Evolutionary conservation across 2,329 filamentous ascomycete species (phyloP).

Genomic region (Scleromitrula shiraiana): DNA sequence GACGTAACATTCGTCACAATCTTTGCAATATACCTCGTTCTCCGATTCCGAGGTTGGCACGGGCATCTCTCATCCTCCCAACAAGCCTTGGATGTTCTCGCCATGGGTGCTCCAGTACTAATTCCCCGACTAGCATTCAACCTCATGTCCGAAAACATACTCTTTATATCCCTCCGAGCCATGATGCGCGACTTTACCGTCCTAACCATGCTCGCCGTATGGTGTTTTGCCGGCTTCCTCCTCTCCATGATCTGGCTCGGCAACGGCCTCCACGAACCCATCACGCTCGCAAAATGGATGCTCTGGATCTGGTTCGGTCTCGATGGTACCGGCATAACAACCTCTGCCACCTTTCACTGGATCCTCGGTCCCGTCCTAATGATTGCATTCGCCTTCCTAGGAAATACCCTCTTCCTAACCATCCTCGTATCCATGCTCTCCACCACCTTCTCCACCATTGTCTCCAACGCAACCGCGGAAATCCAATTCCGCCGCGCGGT

Average conservation of each 20-base stretch:
- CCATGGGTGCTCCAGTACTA: conserved; percentile 69
- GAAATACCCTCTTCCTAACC: conserved; percentile 82
- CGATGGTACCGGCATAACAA: conserved; percentile 50
- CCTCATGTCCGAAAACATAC: conserved; percentile 72
- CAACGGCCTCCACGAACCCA: conserved; percentile 50
- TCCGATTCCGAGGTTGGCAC: conserved; percentile 59
- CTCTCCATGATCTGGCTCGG: conserved; percentile 73
- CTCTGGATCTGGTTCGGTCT: conserved; percentile 89
- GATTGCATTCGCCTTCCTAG: conserved; percentile 77
- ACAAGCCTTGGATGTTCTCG: conserved; percentile 70
- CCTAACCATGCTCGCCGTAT: conserved; percentile 64
- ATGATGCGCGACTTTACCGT: conserved; percentile 86
- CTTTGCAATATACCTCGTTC: conserved; percentile 58
- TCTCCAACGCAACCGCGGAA: conserved; percentile 69
- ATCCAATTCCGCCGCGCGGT: conserved; percentile 77
- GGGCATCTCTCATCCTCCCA: conserved; percentile 42
- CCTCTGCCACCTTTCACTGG: conserved; percentile 63
- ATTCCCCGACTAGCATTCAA: conserved; percentile 77
- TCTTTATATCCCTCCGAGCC: conserved; percentile 71
- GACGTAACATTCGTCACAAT: conserved; percentile 71
- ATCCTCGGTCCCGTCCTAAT: conserved; percentile 72
- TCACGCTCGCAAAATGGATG: conserved; percentile 84
- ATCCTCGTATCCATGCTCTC: conserved; percentile 81
- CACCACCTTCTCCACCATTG: conserved; percentile 75
- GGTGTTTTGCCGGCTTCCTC: conserved; percentile 79